Evolutionary conservation across 352 stramenopile species (phyloP), one percentile per base, ranked within the genome.

Genomic region (Phytophthora podocarpi): DNA sequence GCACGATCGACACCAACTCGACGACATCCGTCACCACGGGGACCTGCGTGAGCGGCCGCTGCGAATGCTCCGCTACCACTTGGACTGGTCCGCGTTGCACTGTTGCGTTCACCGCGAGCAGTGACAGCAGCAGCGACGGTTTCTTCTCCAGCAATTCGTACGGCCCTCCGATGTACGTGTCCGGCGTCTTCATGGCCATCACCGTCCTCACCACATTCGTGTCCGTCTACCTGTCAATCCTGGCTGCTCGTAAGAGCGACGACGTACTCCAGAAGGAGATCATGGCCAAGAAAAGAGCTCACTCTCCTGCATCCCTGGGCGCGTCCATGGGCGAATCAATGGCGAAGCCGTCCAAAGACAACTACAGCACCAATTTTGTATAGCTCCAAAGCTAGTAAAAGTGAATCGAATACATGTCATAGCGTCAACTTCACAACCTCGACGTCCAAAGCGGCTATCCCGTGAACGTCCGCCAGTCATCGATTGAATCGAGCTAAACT

Each of bases 41-140:
- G 0, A 60, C 50, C 15, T 85, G 76, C 41, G 36, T 70, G 13
- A 72, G 63, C 8, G 55, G 42, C 16, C 52, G 67, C 0, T 85
- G 76, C 52, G 64, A 72, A 42, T 85, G 76, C 41, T 51, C 53
- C 0, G 49, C 45, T 5, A 36, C 49, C 1, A 69, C 60, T 5
- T 85, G 76, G 76, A 76, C 50, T 3, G 76, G 76, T n/a, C 70
- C 73, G 3, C 70, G 75, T 0, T 85, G 75, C 34, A 85, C 73
- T 11, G 47, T 51, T 0, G 52, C 64, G 9, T 36, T 32, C 7
- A 54, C 47, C 7, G 30, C 35, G 3, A 54, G 24, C 26, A 60
- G 42, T 10, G 40, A 58, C 32, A 60, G 59, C 23, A 73, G 65
- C 20, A 56, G 49, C n/a, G 49, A 51, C 43, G 57, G 48, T 20